A percentile compares a stretch with the other conserved stretches of the same genome.
Conservation (phyloP, 139 green algal genomes). For the Picochlorum sp. region DNA sequence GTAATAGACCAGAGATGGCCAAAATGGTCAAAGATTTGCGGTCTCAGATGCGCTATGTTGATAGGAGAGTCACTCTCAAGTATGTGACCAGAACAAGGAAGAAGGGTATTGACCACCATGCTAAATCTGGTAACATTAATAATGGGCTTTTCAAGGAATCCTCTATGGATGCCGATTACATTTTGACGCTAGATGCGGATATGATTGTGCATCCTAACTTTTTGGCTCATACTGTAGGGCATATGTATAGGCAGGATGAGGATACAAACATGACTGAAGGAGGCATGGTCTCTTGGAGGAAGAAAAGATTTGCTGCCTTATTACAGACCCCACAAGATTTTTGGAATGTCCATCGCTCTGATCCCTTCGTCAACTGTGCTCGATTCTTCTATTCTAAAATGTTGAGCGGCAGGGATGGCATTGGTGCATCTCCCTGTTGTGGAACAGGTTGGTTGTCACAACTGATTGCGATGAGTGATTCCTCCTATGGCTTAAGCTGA, state of each 20-base stretch:
- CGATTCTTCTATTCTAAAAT: slow-evolving; percentile 12
- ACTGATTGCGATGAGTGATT: too few species aligned
- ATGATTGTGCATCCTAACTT: slow-evolving; percentile 23
- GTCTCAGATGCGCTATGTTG: neutral
- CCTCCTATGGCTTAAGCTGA: too few species aligned
- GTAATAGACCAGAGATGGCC: slow-evolving; percentile 5
- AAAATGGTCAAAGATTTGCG: slow-evolving; percentile 10
- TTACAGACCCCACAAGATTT: slow-evolving; percentile 25
- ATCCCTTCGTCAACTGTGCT: slow-evolving; percentile 19
- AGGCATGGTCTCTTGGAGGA: slow-evolving; percentile 4
- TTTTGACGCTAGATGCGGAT: slow-evolving; percentile 23
- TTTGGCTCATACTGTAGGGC: slow-evolving; percentile 10
- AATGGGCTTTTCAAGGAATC: slow-evolving; percentile 12
- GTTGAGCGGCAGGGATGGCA: too few species aligned
- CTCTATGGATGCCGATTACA: slow-evolving; percentile 3
- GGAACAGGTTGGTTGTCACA: too few species aligned
- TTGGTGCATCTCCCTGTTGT: too few species aligned
- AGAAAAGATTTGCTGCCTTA: slow-evolving; percentile 18
- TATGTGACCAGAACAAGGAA: slow-evolving; percentile 6
- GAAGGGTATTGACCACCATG: slow-evolving; percentile 20
- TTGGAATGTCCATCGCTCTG: slow-evolving; percentile 17
- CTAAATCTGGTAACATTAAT: slow-evolving; percentile 31
- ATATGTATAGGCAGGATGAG: slow-evolving; percentile 13
- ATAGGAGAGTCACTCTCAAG: slow-evolving; percentile 5
- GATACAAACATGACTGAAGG: neutral